A percentile compares a stretch with the other conserved stretches of the same genome.
phyloP scores from a whole-genome alignment of 2,329 filamentous ascomycete genomes.

The Sclerotinia minor region DNA sequence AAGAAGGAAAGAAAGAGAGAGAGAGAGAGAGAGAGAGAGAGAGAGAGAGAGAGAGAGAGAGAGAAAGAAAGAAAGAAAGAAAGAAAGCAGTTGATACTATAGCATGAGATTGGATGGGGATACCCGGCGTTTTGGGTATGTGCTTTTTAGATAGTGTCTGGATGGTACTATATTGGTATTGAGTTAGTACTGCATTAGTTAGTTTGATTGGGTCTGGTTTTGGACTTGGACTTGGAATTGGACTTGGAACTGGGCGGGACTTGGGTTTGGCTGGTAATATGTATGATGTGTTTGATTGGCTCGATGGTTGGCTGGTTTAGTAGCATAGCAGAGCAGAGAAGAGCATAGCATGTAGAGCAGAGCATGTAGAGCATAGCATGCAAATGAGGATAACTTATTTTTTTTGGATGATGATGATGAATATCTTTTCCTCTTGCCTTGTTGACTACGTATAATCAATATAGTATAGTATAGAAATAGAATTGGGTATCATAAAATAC shows the following conservation, averaged over 20 bases:
- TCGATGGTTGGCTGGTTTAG: not conserved
- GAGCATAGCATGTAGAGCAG: not conserved
- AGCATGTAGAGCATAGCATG: not conserved
- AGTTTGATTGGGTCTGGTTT: not conserved
- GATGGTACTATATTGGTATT: not conserved
- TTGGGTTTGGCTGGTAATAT: slow-evolving; percentile 15
- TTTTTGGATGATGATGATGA: not conserved
- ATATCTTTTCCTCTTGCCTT: no score
- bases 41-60: no score
- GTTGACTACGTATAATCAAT: no score
- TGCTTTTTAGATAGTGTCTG: slow-evolving; percentile 11
- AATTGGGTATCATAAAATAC: not conserved
- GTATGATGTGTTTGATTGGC: no score
- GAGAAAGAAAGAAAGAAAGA: slow-evolving; percentile 7
- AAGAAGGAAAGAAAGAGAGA: no score
- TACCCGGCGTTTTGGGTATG: slow-evolving; percentile 16
- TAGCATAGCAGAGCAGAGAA: not conserved
- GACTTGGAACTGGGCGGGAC: not conserved
- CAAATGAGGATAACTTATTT: not conserved
- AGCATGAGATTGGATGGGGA: slow-evolving; percentile 19
- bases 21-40: no score
- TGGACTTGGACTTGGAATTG: slow-evolving; percentile 10
- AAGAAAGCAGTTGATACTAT: not conserved
- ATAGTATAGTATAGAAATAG: no score
- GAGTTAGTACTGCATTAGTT: no score